Evolutionary conservation across 345 rosid species (phyloP), one percentile per base, ranked within the genome.

Genomic region (Hevea brasiliensis): DNA sequence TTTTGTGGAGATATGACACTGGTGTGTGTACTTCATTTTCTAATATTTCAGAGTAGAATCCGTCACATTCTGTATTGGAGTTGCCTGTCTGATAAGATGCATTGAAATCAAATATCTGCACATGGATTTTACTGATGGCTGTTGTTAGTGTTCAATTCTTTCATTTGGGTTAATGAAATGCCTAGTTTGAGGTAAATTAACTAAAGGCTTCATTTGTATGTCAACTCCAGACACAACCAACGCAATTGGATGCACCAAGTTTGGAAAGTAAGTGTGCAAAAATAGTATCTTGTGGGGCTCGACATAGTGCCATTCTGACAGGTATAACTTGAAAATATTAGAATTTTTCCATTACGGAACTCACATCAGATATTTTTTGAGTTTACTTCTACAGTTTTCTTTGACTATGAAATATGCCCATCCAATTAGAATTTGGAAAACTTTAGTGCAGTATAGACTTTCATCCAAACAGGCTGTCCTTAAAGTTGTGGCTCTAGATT

Each of bases 271-370:
- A 81, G 74, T 87, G 71, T 29, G 95, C 81, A 14, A 86, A 76
- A 70, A 41, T 70, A 21, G 86, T 92, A 45, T 89, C 94, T 4
- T 90, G 93, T 37, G 98, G 98, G 17, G 98, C 98, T 14, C 87
- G 93, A 26, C 98, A 94, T 68, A 87, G 85, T 77, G 86, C 86
- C 20, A 67, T 89, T 72, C 74, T 92, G 56, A 77, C 94, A 89
- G 96, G 97, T 92, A 85, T 63, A 69, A 65, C 32, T 44, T 65
- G 35, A n/a, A 6, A 24, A 53, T 57, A 1, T 26, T 55, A 24
- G 68, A 62, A 48, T 15, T 3, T 15, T 67, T 26, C 17, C 14
- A n/a, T n/a, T 21, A 50, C 2, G 37, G 37, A 32, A 40, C 29
- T 9, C 42, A 8, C 50, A 27, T 50, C 26, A 21, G 17, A 14